Percentiles rank a stretch among this genome's conserved stretches.
Conservation (phyloP, 805 yeast species). For the Metschnikowia lochheadii region DNA sequence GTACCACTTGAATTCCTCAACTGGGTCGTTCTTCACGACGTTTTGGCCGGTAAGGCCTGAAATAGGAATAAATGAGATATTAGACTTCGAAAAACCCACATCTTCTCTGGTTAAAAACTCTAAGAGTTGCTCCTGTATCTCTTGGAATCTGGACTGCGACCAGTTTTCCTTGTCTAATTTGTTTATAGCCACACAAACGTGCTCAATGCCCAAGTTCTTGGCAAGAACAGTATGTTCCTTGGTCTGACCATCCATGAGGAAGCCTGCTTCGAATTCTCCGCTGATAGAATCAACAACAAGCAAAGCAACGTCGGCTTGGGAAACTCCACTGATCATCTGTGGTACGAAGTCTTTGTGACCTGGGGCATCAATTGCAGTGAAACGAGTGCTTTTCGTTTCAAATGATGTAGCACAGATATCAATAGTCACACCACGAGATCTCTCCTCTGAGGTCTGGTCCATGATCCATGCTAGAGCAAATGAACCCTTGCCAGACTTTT, state of each 20-base stretch:
- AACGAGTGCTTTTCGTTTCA: constrained; percentile 50
- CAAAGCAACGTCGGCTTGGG: constrained; percentile 73
- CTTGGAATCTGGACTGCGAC: constrained; percentile 49
- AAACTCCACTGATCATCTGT: constrained; percentile 78
- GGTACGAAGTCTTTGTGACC: constrained; percentile 84
- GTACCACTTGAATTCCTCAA: constrained; percentile 44
- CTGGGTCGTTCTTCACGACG: constrained; percentile 43
- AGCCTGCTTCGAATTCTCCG: constrained; percentile 71
- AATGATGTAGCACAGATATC: constrained; percentile 70
- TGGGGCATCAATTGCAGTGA: constrained; percentile 79
- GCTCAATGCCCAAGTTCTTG: constrained; percentile 59
- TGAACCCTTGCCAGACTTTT: constrained; percentile 66
- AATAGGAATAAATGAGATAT: constrained; percentile 56
- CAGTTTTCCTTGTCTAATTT: constrained; percentile 65
- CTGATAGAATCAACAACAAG: constrained; percentile 63
- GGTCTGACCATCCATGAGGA: constrained; percentile 66
- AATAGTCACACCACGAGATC: constrained; percentile 72
- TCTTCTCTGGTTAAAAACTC: constrained; percentile 47
- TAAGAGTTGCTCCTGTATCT: constrained; percentile 45
- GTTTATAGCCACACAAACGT: constrained; percentile 60
- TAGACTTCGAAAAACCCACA: constrained; percentile 45
- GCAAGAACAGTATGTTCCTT: constrained; percentile 74
- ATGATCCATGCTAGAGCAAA: constrained; percentile 83
- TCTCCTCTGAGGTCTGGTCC: constrained; percentile 77
- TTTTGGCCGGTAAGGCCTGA: constrained; percentile 69